Evolutionary conservation across 2,329 filamentous ascomycete species (phyloP), one percentile per base, ranked within the genome.

Genomic region (Chaetothyriales sp.): DNA sequence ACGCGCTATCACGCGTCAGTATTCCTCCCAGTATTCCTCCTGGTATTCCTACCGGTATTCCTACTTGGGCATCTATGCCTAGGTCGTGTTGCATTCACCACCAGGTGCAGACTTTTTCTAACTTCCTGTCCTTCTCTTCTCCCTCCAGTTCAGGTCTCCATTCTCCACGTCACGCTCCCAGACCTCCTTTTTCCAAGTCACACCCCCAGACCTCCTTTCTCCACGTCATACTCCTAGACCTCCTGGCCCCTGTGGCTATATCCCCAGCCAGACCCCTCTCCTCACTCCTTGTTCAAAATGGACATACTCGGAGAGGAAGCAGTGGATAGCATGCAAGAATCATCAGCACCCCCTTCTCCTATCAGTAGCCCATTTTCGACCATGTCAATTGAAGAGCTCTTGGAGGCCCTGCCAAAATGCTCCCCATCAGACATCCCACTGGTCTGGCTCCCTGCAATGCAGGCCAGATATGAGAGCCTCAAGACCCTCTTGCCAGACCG

Each of bases 381-480:
- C 25, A 59, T 59, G 57, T 46, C 47, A 18, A 48, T 56, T 18
- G 57, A 59, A 44, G 57, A 57, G 18, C 37, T 59, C 19, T 51
- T 59, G 8, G 50, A 51, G 18, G 52, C 29, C 28, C 45, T 59
- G 9, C 50, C 53, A 15, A 25, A 49, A 18, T 54, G 51, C 29
- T 51, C 50, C 43, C 28, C 18, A 18, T 28, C 43, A 18, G 50
- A 47, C 10, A 46, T 57, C 15, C 28, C 49, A 8, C 47, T 51
- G n/a, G n/a, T 53, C 4, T 59, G 57, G 57, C 37, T 59, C 13
- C 57, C 57, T 13, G 55, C 54, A 5, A 51, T 58, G 47, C 53
- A 51, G 15, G 25, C 25, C 20, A 54, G 57, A 9, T 20, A 56
- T 5, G 45, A 55, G 44, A 49, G 51, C 10, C 51, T 57, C 52